phyloP scores from a whole-genome alignment of 2,329 filamentous ascomycete genomes.

The Monilinia fructigena region DNA sequence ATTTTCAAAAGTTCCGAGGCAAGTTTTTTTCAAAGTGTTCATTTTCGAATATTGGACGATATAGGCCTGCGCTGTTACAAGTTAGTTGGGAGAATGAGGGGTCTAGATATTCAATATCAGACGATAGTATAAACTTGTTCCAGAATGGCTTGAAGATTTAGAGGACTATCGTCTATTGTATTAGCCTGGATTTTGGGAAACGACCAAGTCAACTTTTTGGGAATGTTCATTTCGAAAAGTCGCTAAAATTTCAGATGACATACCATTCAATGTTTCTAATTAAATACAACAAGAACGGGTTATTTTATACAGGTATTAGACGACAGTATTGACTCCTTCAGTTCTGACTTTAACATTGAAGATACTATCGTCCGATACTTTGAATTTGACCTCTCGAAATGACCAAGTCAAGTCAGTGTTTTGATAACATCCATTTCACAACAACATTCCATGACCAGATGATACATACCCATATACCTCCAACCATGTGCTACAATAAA shows the following conservation, averaged over 20 bases:
- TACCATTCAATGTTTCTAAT: background rate
- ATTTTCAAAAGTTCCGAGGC: background rate
- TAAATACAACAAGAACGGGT: fast-evolving
- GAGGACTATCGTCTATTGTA: background rate
- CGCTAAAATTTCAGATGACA: fast-evolving
- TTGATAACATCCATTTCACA: no score
- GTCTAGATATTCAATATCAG: background rate
- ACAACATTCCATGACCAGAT: no score
- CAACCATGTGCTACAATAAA: background rate
- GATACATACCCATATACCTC: background rate
- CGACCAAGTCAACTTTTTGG: background rate
- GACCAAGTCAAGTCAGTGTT: no score
- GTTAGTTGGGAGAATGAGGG: fast-evolving
- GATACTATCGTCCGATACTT: background rate
- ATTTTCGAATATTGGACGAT: background rate
- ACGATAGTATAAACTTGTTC: background rate
- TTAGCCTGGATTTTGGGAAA: background rate
- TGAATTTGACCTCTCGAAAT: no score
- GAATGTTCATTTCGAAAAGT: no score
- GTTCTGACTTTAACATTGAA: no score
- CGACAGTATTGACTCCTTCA: no score
- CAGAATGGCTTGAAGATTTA: fast-evolving
- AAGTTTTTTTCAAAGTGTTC: background rate
- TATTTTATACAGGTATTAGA: background rate
- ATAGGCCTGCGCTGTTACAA: background rate